Base-by-base conservation (phyloP, 306 rosid species). In the Hylodesmum podocarpum region DNA sequence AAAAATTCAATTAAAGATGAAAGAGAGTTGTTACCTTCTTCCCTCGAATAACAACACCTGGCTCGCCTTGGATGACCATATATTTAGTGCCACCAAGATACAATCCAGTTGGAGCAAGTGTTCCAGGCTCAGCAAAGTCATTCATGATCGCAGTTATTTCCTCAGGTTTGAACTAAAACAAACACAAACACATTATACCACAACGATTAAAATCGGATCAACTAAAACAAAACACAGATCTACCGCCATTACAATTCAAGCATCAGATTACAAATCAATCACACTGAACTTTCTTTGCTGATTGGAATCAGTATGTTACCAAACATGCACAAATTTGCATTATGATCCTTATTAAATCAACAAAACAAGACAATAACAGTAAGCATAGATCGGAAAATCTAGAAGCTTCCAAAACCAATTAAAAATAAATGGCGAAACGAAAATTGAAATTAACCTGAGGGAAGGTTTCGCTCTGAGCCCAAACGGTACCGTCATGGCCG, bases 21-120 rank as follows among this genome's bases (percentile, higher is more conserved):
- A 15, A 14, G 43, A 24, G 1, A 59, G 10, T 75, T 0, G 0
- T 57, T 80, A 93, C 97, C 96, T 93, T 93, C 93, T 93, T 93
- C 72, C 97, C 96, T 75, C 97, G 86, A 64, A 93, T 93, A 62
- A 93, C 97, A 78, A 80, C 91, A 27, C 92, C 91, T 0, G 94
- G 51, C 76, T 93, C 97, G 13, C 97, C 97, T 84, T 90, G 97
- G 80, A 93, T 93, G 57, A 93, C 97, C 96, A 93, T 93, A 62
- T 90, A 93, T 69, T 93, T 93, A 5, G 94, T 86, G 40, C 93
- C 97, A 49, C 96, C 97, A 19, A 93, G 79, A 73, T 86, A 82
- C 58, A 93, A 72, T 54, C 97, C 96, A 74, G 93, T 93, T 4
- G 96, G 96, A 77, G 97, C 97, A 87, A 93, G 96, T 9, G 88